Percentiles rank a stretch among this genome's conserved stretches.
Conservation (phyloP, 2,329 filamentous ascomycete species). For the Uncinocarpus reesii region DNA sequence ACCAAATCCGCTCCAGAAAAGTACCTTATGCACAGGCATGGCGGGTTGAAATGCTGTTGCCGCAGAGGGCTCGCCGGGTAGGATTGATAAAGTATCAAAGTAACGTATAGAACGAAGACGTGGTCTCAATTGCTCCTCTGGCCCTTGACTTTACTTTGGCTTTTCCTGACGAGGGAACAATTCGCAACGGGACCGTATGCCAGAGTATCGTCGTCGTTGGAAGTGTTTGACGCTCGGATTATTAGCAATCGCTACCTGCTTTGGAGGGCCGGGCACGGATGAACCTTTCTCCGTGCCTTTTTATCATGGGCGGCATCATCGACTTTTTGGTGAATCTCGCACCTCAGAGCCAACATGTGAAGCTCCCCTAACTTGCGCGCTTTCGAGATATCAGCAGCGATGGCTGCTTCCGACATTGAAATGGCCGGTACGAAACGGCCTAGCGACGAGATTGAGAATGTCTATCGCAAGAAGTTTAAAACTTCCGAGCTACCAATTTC, state of each 20-base stretch:
- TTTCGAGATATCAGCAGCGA: conserved; percentile 15
- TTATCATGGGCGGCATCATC: not conserved
- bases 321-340: not conserved
- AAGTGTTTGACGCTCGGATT: not conserved
- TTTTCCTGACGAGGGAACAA: not conserved
- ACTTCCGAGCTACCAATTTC: conserved; percentile 52
- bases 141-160: not conserved
- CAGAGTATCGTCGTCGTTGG: not conserved
- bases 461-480: conserved; percentile 44
- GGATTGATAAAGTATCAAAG: not conserved
- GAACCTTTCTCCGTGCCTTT: not conserved
- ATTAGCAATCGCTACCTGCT: not conserved
- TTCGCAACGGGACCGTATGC: too few relatives aligned
- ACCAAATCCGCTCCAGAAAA: conserved; percentile 70
- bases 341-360: not conserved
- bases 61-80: conserved; percentile 10
- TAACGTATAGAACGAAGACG: not conserved
- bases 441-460: conserved; percentile 21
- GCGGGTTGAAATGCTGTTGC: conserved; percentile 16
- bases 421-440: conserved; percentile 23
- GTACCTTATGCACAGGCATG: conserved; percentile 42
- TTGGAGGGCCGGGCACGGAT: not conserved
- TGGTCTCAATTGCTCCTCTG: not conserved
- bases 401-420: conserved; percentile 27
- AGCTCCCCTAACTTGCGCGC: not conserved